A percentile compares a stretch with the other conserved stretches of the same genome.
phyloP scores from a whole-genome alignment of 2,329 filamentous ascomycete genomes.

The Cordyceps cateniannulata region DNA sequence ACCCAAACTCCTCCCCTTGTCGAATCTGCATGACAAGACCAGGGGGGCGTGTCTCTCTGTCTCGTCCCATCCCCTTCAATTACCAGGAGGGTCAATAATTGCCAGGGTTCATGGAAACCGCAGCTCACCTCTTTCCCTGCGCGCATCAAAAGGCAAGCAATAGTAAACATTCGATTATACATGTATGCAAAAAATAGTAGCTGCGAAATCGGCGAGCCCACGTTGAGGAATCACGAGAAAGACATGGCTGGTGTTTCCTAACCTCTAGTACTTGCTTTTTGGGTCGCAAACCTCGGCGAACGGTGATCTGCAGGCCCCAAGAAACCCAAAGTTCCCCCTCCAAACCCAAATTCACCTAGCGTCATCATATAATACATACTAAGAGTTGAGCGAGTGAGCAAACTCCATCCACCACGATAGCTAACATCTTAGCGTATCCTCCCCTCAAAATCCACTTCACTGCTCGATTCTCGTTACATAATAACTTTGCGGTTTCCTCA shows the following conservation, averaged over 20 bases:
- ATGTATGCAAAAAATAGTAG: background rate
- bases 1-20: background rate
- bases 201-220: background rate
- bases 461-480: constrained; percentile 4
- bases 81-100: background rate
- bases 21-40: background rate
- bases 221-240: too few species aligned
- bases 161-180: too few species aligned
- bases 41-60: background rate
- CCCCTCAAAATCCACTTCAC: background rate
- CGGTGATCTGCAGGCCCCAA: background rate
- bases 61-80: background rate
- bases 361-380: too few species aligned
- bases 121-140: background rate
- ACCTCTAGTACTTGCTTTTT: too few species aligned
- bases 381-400: background rate
- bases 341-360: background rate
- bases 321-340: too few species aligned
- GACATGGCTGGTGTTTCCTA: too few species aligned
- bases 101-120: background rate
- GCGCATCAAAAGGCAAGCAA: background rate
- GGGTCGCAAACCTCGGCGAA: background rate
- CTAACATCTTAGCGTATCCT: background rate
- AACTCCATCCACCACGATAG: background rate
- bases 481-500: background rate